Evolutionary conservation across 1,139 yeast genomes (phyloP).

Genomic region (Arxiozyma slooffiae): DNA sequence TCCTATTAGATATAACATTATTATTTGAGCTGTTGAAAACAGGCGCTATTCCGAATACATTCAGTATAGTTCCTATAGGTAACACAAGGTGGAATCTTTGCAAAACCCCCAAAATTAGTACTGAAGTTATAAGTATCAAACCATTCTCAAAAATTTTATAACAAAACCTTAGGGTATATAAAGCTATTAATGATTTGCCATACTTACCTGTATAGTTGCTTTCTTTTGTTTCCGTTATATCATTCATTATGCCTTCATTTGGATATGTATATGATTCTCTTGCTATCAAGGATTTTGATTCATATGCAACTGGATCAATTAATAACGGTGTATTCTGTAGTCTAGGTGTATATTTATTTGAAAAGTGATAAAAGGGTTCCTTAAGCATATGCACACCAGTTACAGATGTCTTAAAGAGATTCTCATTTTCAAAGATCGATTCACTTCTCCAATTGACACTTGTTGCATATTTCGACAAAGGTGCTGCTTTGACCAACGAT

Average conservation of each 20-base stretch:
- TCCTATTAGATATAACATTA: conserved; percentile 12
- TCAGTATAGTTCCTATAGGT: conserved; percentile 29
- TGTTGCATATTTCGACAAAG: conserved; percentile 50
- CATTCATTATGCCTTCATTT: neutral
- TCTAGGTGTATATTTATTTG: conserved; percentile 10
- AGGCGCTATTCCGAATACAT: conserved; percentile 25
- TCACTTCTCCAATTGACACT: conserved; percentile 36
- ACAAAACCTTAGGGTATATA: conserved; percentile 8
- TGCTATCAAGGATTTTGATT: neutral
- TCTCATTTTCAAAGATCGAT: conserved; percentile 30
- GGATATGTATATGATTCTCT: neutral
- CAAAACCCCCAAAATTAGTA: conserved; percentile 30
- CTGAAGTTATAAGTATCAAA: conserved; percentile 35
- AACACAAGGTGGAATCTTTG: conserved; percentile 36
- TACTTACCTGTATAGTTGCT: neutral
- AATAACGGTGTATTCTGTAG: conserved; percentile 6
- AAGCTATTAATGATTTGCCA: neutral
- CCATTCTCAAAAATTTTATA: conserved; percentile 44
- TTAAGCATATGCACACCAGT: conserved; percentile 41
- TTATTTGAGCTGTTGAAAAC: conserved; percentile 9
- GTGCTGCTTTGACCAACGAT: conserved; percentile 70
- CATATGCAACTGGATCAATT: conserved; percentile 3
- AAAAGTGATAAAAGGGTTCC: neutral
- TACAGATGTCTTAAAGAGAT: conserved; percentile 31
- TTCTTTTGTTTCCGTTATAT: too few species aligned